Evolutionary conservation across 2,329 filamentous ascomycete genomes (phyloP).

Genomic region (Calonectria henricotiae): DNA sequence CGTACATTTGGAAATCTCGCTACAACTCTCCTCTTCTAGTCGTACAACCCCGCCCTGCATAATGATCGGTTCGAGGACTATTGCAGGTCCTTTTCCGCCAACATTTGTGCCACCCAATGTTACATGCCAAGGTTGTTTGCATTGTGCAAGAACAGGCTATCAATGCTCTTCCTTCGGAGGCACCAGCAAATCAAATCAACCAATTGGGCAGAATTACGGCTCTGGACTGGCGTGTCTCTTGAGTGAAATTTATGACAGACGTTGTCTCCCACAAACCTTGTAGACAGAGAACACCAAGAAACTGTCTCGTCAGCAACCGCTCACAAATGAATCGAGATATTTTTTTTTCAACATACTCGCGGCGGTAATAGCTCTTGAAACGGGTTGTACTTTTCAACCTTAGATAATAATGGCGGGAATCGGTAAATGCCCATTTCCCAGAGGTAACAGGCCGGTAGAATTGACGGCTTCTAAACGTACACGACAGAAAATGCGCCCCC

Average conservation of each 20-base stretch:
- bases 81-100: slow-evolving; percentile 19
- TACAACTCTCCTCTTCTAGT: slow-evolving; percentile 40
- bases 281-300: background rate
- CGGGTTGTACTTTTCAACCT: background rate
- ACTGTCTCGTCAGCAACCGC: background rate
- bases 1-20: slow-evolving; percentile 42
- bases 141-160: slow-evolving; percentile 39
- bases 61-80: slow-evolving; percentile 39
- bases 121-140: slow-evolving; percentile 41
- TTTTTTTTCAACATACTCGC: background rate
- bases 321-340: background rate
- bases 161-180: slow-evolving; percentile 39
- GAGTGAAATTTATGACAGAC: background rate
- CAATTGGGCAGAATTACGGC: slow-evolving; percentile 29
- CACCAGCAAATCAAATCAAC: slow-evolving; percentile 31
- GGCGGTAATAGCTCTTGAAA: background rate
- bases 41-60: slow-evolving; percentile 39
- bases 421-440: slow-evolving; percentile 4
- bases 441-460: slow-evolving; percentile 22
- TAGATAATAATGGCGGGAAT: slow-evolving; percentile 9
- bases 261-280: background rate
- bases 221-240: background rate
- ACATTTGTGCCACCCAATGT: slow-evolving; percentile 8
- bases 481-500: slow-evolving; percentile 29
- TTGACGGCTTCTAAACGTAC: slow-evolving; percentile 24